phyloP scores from a whole-genome alignment of 768 basidiomycete species.

The Phanerodontia chrysosporium region DNA sequence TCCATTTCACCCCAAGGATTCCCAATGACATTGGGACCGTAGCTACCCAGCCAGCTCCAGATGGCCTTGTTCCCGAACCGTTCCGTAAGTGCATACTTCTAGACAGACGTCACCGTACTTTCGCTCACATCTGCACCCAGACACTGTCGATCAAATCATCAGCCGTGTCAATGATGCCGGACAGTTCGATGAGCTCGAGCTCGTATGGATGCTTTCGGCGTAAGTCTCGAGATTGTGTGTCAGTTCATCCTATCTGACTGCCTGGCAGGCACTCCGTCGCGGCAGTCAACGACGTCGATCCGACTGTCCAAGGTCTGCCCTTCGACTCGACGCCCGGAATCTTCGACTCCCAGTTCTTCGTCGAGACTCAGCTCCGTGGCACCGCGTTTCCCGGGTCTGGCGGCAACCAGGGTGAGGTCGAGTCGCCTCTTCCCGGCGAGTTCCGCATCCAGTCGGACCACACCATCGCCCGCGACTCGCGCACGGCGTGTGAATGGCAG shows the following conservation, averaged over 20 bases:
- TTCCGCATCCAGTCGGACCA: conserved; percentile 26
- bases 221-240: too few relatives aligned
- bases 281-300: conserved; percentile 21
- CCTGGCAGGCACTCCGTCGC: conserved; percentile 21
- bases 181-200: conserved; percentile 19
- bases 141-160: conserved; percentile 21
- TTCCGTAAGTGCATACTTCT: conserved; percentile 9
- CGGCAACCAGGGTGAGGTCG: conserved; percentile 22
- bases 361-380: conserved; percentile 21
- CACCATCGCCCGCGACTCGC: conserved; percentile 24
- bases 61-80: conserved; percentile 21
- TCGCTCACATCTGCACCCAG: neutral
- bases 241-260: neutral
- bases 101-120: neutral
- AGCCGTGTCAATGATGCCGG: conserved; percentile 23
- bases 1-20: neutral
- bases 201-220: conserved; percentile 21
- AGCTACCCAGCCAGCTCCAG: conserved; percentile 17
- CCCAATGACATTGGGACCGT: neutral
- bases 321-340: conserved; percentile 18
- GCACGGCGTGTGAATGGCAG: conserved; percentile 28
- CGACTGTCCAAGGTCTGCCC: conserved; percentile 16
- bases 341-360: conserved; percentile 21
- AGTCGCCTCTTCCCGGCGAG: conserved; percentile 26
- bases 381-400: conserved; percentile 22